Evolutionary conservation across 1,284 basidiomycete genomes (phyloP).

Genomic region (Kwoniella shivajii): DNA sequence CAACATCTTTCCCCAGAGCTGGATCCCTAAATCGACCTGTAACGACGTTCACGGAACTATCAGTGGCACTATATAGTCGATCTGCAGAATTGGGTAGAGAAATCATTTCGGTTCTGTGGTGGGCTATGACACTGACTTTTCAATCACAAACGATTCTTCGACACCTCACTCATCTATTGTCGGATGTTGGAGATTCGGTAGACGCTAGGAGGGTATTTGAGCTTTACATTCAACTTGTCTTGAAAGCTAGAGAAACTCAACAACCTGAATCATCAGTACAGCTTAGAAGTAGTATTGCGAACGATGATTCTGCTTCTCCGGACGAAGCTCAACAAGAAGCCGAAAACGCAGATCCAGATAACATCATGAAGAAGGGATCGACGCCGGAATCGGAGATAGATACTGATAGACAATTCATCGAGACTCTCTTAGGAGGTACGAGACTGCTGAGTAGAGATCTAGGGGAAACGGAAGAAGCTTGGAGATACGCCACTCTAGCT

Average conservation of each 20-base stretch:
- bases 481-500: constrained; percentile 49
- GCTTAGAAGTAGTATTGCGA: constrained; percentile 43
- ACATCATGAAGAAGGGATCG: constrained; percentile 10
- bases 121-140: constrained; percentile 87
- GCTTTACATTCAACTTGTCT: constrained; percentile 80
- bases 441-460: constrained; percentile 66
- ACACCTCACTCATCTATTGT: constrained; percentile 74
- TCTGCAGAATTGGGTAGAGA: constrained; percentile 21
- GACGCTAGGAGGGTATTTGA: constrained; percentile 75
- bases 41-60: constrained; percentile 79
- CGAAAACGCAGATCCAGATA: constrained; percentile 16
- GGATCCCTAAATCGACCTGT: constrained; percentile 78
- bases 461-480: constrained; percentile 49
- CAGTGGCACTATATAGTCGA: constrained; percentile 55
- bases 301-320: constrained; percentile 35
- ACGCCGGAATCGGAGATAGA: constrained; percentile 51
- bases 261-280: constrained; percentile 53
- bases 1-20: constrained; percentile 78
- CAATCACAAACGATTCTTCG: constrained; percentile 81
- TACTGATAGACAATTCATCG: constrained; percentile 72
- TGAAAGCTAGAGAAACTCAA: constrained; percentile 70
- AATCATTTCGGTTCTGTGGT: constrained; percentile 72
- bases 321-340: constrained; percentile 18
- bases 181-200: constrained; percentile 64
- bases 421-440: constrained; percentile 70